Percentiles rank a stretch among this genome's conserved stretches.
Conservation (phyloP, 2,329 filamentous ascomycete species). For the Lecanosticta acicola region DNA sequence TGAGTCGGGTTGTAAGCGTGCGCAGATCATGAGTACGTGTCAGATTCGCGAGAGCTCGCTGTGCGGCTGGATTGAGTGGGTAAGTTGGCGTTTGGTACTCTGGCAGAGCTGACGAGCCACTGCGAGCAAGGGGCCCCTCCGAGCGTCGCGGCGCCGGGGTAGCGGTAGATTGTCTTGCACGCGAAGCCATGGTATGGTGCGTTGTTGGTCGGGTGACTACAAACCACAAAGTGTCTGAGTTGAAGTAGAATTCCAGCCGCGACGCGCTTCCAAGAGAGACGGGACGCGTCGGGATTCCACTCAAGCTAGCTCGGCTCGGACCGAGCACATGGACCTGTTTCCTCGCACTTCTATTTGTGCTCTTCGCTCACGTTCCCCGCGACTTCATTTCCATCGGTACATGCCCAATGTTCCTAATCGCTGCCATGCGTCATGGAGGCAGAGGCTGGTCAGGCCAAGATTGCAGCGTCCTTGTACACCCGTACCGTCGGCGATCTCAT, state of each 20-base stretch:
- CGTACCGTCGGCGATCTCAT: too few species aligned
- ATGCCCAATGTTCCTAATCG: too few species aligned
- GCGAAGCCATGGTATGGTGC: constrained; percentile 2
- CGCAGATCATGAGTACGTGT: constrained; percentile 38
- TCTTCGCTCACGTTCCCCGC: not conserved
- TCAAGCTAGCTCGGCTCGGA: not conserved
- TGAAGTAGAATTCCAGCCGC: not conserved
- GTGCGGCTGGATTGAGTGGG: constrained; percentile 45
- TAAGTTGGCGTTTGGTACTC: constrained; percentile 50
- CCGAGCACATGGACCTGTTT: not conserved
- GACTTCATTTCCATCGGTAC: not conserved
- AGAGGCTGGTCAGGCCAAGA: not conserved
- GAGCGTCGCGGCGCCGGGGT: constrained; percentile 4
- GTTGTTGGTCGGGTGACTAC: too few species aligned
- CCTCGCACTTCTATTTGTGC: not conserved
- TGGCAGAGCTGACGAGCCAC: constrained; percentile 35
- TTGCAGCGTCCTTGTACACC: too few species aligned
- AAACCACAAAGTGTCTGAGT: not conserved
- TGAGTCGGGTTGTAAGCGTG: constrained; percentile 46
- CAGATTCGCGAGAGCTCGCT: constrained; percentile 44
- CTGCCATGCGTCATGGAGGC: too few species aligned
- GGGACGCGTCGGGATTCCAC: not conserved
- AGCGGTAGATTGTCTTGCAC: constrained; percentile 14
- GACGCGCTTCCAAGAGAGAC: not conserved
- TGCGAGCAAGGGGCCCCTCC: constrained; percentile 1